A percentile compares a stretch with the other conserved stretches of the same genome.
Evolutionary conservation across 768 basidiomycete species (phyloP).

Genomic region (Xerocomellus intermedius): DNA sequence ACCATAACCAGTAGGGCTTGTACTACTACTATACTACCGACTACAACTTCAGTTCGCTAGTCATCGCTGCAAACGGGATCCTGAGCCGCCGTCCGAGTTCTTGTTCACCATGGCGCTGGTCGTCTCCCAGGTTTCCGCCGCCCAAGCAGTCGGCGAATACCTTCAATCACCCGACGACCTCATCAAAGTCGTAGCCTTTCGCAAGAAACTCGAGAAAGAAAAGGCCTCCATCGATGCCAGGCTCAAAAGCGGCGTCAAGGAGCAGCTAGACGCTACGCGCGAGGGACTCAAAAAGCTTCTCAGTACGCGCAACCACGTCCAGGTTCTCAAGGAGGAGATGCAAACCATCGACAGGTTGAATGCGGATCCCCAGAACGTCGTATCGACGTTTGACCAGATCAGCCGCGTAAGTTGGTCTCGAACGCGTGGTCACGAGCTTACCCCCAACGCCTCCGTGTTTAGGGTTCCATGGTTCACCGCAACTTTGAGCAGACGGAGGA

Average conservation of each 20-base stretch:
- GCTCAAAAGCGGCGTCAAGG: conserved; percentile 87
- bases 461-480: conserved; percentile 95
- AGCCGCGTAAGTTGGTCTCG: conserved; percentile 63
- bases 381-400: conserved; percentile 93
- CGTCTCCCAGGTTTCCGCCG: conserved; percentile 62
- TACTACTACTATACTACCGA: too few relatives aligned
- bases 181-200: conserved; percentile 79
- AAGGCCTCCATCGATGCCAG: conserved; percentile 91
- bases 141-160: conserved; percentile 85
- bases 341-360: conserved; percentile 72
- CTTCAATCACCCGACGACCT: conserved; percentile 94
- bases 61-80: too few relatives aligned
- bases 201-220: conserved; percentile 95
- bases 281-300: conserved; percentile 84
- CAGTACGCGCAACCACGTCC: conserved; percentile 72
- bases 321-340: conserved; percentile 85
- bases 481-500: conserved; percentile 95
- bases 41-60: too few relatives aligned
- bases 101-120: conserved; percentile 39
- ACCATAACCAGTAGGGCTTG: too few relatives aligned
- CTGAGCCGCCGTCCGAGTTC: too few relatives aligned
- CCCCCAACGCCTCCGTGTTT: background rate
- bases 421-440: background rate
- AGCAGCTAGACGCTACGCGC: conserved; percentile 87
- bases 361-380: conserved; percentile 69